Percentiles rank a stretch among this genome's conserved stretches.
Evolutionary conservation across 371 early-diverging fungal species (phyloP).

Genomic region (Chytridiales sp.): DNA sequence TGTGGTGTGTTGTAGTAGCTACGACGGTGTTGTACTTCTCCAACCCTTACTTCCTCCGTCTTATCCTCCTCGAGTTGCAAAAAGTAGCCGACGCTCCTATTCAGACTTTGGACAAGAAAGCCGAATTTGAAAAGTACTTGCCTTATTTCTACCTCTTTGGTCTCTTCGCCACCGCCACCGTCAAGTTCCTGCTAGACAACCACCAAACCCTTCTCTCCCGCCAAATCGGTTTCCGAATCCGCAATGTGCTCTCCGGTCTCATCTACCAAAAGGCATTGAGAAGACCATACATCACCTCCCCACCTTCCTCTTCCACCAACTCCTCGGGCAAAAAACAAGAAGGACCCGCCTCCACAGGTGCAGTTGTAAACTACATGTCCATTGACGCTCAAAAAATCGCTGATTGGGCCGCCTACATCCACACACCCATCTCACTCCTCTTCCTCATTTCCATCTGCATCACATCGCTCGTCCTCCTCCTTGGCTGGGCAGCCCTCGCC

Average conservation of each 20-base stretch:
- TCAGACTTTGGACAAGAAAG: neutral
- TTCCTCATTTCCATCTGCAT: constrained; percentile 33
- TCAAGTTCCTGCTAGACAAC: constrained; percentile 21
- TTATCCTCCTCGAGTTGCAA: constrained; percentile 29
- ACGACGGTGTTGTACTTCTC: constrained; percentile 29
- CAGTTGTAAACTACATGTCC: constrained; percentile 42
- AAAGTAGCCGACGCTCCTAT: constrained; percentile 4
- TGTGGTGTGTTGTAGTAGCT: constrained; percentile 15
- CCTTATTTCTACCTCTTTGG: constrained; percentile 39
- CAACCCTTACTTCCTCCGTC: constrained; percentile 39
- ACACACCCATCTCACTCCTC: constrained; percentile 17
- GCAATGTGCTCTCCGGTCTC: constrained; percentile 33
- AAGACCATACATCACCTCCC: constrained; percentile 18
- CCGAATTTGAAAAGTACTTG: too few relatives aligned
- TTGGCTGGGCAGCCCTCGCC: constrained; percentile 43
- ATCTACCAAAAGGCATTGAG: constrained; percentile 39
- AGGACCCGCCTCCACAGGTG: constrained; percentile 29
- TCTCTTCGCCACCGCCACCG: constrained; percentile 22
- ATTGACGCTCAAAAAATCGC: constrained; percentile 15
- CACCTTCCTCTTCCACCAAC: neutral
- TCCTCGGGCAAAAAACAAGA: constrained; percentile 11
- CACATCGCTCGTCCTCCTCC: constrained; percentile 24
- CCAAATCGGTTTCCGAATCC: constrained; percentile 30
- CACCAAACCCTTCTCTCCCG: constrained; percentile 40
- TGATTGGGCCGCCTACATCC: constrained; percentile 16